Conservation (phyloP, 108 stramenopile genomes). For the Skeletonema menzelii region DNA sequence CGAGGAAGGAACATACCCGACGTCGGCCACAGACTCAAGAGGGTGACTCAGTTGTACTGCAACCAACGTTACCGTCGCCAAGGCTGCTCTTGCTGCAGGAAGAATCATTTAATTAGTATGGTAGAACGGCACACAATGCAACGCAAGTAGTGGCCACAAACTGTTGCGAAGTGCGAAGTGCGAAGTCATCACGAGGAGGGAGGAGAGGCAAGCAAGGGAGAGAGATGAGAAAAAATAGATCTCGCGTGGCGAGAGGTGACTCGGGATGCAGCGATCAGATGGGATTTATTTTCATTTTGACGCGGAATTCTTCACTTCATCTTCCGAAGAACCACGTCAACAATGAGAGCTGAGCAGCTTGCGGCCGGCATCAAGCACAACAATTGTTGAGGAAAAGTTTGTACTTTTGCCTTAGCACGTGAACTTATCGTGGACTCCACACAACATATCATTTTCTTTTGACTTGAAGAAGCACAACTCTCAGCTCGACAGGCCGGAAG, state of each 20-base stretch:
- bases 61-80: background rate
- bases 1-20: background rate
- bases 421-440: too few relatives aligned
- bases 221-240: background rate
- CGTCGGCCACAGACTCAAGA: background rate
- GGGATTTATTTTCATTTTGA: background rate
- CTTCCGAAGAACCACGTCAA: too few relatives aligned
- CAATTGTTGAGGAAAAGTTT: too few relatives aligned
- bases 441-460: too few relatives aligned
- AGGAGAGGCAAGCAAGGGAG: background rate
- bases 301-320: background rate
- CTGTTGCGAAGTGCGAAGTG: too few relatives aligned
- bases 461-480: too few relatives aligned
- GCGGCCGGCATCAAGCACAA: too few relatives aligned
- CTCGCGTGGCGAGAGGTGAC: background rate
- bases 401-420: too few relatives aligned
- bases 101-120: background rate
- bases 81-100: slow-evolving; percentile 1
- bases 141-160: too few relatives aligned
- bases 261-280: background rate
- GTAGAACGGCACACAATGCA: too few relatives aligned
- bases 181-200: background rate
- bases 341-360: too few relatives aligned
- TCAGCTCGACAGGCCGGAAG: too few relatives aligned
- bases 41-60: background rate